phyloP scores from a whole-genome alignment of 1,284 basidiomycete species.

The Pyrrhoderma lamaoense region DNA sequence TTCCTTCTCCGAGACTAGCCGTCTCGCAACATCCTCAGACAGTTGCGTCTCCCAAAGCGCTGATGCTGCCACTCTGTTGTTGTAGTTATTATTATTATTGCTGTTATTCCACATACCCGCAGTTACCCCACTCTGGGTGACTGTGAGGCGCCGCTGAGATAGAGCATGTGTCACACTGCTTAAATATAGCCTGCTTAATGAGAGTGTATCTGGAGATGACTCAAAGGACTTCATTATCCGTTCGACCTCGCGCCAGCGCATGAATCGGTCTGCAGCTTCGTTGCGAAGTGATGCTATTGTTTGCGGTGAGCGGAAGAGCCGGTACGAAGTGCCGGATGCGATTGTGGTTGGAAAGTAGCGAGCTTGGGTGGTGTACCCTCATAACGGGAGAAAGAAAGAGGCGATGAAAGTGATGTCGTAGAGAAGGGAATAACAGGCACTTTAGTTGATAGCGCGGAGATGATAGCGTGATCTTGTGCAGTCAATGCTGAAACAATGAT shows the following conservation, averaged over 20 bases:
- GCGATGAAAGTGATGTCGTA: conserved; percentile 6
- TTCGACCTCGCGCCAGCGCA: conserved; percentile 64
- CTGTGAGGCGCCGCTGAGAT: not conserved
- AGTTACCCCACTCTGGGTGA: not conserved
- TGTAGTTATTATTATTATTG: no score
- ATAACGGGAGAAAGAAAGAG: conserved; percentile 9
- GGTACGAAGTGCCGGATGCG: conserved; percentile 42
- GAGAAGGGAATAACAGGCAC: conserved; percentile 33
- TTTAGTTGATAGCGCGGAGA: conserved; percentile 43
- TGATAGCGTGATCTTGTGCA: conserved; percentile 36
- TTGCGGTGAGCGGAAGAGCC: conserved; percentile 57
- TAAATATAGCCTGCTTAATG: not conserved
- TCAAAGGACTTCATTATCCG: conserved; percentile 31
- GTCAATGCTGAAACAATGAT: conserved; percentile 26
- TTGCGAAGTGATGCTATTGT: conserved; percentile 45
- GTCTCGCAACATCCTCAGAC: conserved; percentile 48
- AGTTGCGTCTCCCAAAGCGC: conserved; percentile 48
- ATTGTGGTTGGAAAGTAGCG: conserved; percentile 47
- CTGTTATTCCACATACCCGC: conserved; percentile 28
- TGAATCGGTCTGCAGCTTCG: conserved; percentile 63
- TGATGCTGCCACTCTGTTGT: no score
- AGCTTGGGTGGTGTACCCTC: conserved; percentile 27
- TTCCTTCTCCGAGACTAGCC: conserved; percentile 21
- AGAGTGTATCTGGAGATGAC: not conserved
- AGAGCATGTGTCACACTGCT: not conserved